Base-by-base conservation (phyloP, 768 basidiomycete genomes). In the Ephemerocybe angulata region DNA sequence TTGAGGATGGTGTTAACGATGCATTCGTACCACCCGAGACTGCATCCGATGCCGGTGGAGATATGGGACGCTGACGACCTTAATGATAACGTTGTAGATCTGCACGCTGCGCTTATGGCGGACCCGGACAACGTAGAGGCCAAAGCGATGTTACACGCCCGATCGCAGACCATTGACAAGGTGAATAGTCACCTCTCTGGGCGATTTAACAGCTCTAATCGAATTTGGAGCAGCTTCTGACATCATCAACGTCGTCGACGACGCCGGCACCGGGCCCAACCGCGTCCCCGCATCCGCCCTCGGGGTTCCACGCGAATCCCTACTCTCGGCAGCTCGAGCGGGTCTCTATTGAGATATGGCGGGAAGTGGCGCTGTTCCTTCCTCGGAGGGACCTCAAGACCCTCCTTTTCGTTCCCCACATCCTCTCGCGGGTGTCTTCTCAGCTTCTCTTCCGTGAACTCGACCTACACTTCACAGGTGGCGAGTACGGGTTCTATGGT, bases 51-150 rank as follows among this genome's bases (percentile, higher is more conserved):
- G 19, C 6, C 27, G 25, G 17, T 28, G 43, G n/a, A 30, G 31
- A 22, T 21, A 8, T n/a, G 11, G 17, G 2, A 10, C n/a, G 27
- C 38, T 29, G 52, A 42, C 13, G 21, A 38, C 31, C n/a, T 17
- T 56, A 28, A 55, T 54, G 41, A 11, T 29, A 17, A 28, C 58
- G 49, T 29, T 61, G 10, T 58, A 89, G 87, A 89, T 67, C 72
- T 89, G 24, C 79, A 86, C 59, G 84, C 85, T 24, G 84, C 85
- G 35, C 68, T 88, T 42, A 74, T 66, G 35, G 76, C 75, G 21
- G 86, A 88, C 56, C 86, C 87, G 42, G 83, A 83, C 63, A 84
- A 89, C 68, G 76, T 80, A 49, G 87, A 87, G 63, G 87, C 86
- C 22, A 81, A 80, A 57, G 74, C 78, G 3, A 70, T 88, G 52